A percentile compares a stretch with the other conserved stretches of the same genome.
Evolutionary conservation across 768 basidiomycete species (phyloP).

Genomic region (Crucibulum laeve): DNA sequence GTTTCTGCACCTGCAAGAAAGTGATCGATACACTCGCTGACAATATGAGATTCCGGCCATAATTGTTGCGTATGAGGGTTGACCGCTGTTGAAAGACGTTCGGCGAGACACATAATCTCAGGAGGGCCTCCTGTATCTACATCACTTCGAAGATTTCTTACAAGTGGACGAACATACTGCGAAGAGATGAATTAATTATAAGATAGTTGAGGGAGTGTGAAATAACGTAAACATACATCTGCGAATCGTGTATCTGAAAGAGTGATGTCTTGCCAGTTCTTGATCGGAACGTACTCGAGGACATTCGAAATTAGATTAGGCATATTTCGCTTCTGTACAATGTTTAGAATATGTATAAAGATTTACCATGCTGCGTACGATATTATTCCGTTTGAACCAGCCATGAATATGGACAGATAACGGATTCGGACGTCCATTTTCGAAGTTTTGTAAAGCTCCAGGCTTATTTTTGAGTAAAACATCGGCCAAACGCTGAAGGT

Average conservation of each 20-base stretch:
- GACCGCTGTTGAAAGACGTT: neutral
- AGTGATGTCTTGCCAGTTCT: neutral
- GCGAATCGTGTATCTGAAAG: neutral
- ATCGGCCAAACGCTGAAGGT: neutral
- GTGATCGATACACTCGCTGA: neutral
- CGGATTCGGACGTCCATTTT: neutral
- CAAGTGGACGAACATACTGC: neutral
- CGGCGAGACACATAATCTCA: neutral
- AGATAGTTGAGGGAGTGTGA: neutral
- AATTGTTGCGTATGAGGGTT: neutral
- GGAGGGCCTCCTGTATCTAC: neutral
- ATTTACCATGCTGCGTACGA: no score
- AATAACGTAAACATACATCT: neutral
- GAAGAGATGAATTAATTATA: neutral
- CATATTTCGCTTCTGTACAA: neutral
- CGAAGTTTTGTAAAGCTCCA: neutral
- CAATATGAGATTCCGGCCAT: neutral
- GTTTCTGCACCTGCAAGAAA: neutral
- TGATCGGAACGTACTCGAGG: conserved; percentile 1
- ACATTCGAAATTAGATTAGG: neutral
- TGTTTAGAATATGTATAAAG: no score
- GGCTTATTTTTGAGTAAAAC: neutral
- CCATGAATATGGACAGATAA: neutral
- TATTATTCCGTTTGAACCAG: neutral
- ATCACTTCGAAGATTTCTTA: neutral